phyloP scores from a whole-genome alignment of 257 asterid genomes.

The Capsicum chinense region DNA sequence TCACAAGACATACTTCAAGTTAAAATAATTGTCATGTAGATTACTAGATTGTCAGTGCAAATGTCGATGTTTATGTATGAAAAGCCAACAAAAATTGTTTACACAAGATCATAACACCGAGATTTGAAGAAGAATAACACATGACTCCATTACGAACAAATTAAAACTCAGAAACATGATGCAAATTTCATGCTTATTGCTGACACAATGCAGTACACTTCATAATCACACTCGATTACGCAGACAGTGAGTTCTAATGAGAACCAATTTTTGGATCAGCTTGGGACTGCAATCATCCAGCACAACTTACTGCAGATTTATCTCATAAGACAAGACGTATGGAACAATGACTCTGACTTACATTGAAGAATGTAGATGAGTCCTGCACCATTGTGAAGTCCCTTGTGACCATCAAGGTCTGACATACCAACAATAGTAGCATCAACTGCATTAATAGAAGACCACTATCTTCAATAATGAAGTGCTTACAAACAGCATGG shows the following conservation, averaged over 20 bases:
- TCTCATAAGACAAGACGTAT: not conserved
- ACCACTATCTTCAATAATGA: not conserved
- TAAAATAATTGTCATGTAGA: not conserved
- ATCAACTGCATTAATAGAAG: slow-evolving; percentile 53
- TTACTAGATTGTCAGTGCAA: not conserved
- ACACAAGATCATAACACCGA: not conserved
- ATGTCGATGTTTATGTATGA: not conserved
- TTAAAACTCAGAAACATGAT: too few species aligned
- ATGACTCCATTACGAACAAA: not conserved
- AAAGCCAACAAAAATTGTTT: not conserved
- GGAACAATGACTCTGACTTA: slow-evolving; percentile 32
- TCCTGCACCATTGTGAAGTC: slow-evolving; percentile 66
- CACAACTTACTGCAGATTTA: not conserved
- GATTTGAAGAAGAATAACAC: not conserved
- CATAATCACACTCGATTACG: too few species aligned
- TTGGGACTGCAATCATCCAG: not conserved
- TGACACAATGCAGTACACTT: too few species aligned
- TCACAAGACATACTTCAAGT: not conserved
- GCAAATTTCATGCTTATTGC: too few species aligned
- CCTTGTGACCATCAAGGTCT: slow-evolving; percentile 61
- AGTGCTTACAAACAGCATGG: not conserved
- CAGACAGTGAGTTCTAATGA: too few species aligned
- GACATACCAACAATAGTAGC: slow-evolving; percentile 68
- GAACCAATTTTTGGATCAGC: not conserved
- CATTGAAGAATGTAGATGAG: slow-evolving; percentile 61